Evolutionary conservation across 352 stramenopile species (phyloP).

Genomic region (Salisapilia sapeloensis): DNA sequence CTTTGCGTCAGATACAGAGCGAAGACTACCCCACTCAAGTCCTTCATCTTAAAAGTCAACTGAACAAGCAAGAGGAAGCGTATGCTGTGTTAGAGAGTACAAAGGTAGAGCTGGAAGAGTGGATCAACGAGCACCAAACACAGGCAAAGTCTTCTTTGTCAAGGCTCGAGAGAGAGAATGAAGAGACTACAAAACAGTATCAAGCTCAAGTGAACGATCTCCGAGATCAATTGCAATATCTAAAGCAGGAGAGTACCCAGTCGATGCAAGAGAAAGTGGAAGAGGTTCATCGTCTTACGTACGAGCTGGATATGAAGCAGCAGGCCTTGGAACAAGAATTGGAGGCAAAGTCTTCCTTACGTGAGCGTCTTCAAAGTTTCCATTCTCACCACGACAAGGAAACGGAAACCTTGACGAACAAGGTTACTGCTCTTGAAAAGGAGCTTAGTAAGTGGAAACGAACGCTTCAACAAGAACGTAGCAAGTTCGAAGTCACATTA

Average conservation of each 20-base stretch:
- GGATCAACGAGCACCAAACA: constrained; percentile 56
- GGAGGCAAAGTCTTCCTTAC: constrained; percentile 19
- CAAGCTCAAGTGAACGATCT: constrained; percentile 18
- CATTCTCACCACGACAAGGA: constrained; percentile 21
- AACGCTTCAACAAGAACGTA: constrained; percentile 30
- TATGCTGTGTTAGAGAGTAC: constrained; percentile 17
- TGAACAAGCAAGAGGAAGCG: constrained; percentile 16
- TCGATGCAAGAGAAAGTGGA: constrained; percentile 30
- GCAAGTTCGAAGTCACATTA: constrained; percentile 22
- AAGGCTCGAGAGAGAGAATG: constrained; percentile 14
- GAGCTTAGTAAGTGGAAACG: constrained; percentile 24
- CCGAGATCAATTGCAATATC: constrained; percentile 14
- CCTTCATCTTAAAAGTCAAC: constrained; percentile 25
- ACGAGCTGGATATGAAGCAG: constrained; percentile 44
- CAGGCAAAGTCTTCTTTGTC: constrained; percentile 2
- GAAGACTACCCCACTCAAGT: constrained; percentile 33
- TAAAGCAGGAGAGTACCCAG: constrained; percentile 17
- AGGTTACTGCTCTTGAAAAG: constrained; percentile 24
- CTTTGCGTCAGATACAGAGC: constrained; percentile 17
- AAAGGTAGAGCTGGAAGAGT: constrained; percentile 35
- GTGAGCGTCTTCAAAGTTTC: constrained; percentile 12
- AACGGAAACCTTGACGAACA: constrained; percentile 20
- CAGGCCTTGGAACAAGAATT: constrained; percentile 28
- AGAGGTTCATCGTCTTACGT: constrained; percentile 20
- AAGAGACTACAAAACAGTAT: constrained; percentile 9